Evolutionary conservation across 2,329 filamentous ascomycete species (phyloP).

Genomic region (Diaporthe humulicola): DNA sequence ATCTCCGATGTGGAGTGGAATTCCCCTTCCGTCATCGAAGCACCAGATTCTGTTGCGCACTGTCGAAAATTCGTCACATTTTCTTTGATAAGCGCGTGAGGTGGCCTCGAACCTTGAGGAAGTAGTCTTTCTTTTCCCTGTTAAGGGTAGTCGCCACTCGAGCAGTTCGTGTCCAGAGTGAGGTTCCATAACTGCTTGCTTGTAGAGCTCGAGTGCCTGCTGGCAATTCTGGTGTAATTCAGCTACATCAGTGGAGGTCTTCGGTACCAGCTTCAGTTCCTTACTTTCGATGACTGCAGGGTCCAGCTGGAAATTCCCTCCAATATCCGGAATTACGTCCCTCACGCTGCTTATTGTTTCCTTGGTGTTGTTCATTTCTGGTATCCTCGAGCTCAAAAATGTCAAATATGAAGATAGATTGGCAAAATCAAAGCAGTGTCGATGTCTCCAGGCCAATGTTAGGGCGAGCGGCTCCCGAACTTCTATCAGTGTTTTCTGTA

Average conservation of each 20-base stretch:
- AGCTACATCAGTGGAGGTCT: too few relatives aligned
- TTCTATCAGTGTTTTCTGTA: neutral
- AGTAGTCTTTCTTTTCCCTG: neutral
- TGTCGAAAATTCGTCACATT: neutral
- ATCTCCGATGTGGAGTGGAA: neutral
- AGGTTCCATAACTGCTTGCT: neutral
- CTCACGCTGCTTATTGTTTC: neutral
- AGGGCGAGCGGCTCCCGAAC: neutral
- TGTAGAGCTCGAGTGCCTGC: neutral
- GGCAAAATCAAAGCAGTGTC: neutral
- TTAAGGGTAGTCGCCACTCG: neutral
- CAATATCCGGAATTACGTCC: neutral
- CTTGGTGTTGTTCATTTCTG: neutral
- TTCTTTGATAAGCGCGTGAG: accelerated
- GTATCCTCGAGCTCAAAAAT: neutral
- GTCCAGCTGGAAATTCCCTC: neutral
- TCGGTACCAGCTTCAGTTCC: too few relatives aligned
- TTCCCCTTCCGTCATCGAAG: neutral
- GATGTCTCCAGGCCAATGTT: neutral
- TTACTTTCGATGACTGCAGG: slow-evolving; percentile 1
- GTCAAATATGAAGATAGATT: neutral
- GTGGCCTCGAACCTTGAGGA: neutral
- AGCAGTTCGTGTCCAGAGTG: neutral
- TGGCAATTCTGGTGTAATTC: neutral
- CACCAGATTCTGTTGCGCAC: neutral